A percentile compares a stretch with the other conserved stretches of the same genome.
phyloP scores from a whole-genome alignment of 129 eudicot genomes.

The Flaveria trinervia region DNA sequence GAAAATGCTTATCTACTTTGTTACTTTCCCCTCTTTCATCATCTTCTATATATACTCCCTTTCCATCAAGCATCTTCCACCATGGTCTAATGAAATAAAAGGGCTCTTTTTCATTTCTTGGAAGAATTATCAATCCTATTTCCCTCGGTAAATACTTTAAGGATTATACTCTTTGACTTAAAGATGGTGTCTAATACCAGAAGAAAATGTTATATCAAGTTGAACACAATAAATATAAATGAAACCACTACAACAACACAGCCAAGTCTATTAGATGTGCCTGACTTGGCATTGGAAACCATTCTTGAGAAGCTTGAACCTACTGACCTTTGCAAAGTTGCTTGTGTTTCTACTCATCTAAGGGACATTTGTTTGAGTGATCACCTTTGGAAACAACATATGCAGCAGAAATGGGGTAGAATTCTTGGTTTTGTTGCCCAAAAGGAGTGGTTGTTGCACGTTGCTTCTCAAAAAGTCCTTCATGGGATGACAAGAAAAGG shows the following conservation, averaged over 20 bases:
- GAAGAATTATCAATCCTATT: constrained; percentile 38
- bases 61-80: constrained; percentile 52
- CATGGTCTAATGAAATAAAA: constrained; percentile 30
- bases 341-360: constrained; percentile 56
- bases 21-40: constrained; percentile 56
- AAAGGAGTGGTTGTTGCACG: constrained; percentile 55
- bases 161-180: constrained; percentile 20
- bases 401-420: constrained; percentile 65
- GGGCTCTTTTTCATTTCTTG: constrained; percentile 40
- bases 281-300: constrained; percentile 63
- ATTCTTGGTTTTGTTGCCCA: constrained; percentile 54
- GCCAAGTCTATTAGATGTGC: constrained; percentile 59
- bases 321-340: constrained; percentile 59
- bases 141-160: constrained; percentile 30
- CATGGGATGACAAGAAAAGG: constrained; percentile 33
- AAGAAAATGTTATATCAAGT: constrained; percentile 24
- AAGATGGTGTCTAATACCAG: constrained; percentile 31
- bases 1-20: constrained; percentile 62
- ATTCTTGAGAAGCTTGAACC: constrained; percentile 80
- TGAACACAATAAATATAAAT: constrained; percentile 10
- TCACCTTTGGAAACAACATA: constrained; percentile 59
- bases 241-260: constrained; percentile 21
- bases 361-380: constrained; percentile 56
- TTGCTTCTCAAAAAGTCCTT: constrained; percentile 47
- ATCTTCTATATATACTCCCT: constrained; percentile 53